Conservation (phyloP, 495 filamentous ascomycete genomes). For the Penicillium roqueforti region DNA sequence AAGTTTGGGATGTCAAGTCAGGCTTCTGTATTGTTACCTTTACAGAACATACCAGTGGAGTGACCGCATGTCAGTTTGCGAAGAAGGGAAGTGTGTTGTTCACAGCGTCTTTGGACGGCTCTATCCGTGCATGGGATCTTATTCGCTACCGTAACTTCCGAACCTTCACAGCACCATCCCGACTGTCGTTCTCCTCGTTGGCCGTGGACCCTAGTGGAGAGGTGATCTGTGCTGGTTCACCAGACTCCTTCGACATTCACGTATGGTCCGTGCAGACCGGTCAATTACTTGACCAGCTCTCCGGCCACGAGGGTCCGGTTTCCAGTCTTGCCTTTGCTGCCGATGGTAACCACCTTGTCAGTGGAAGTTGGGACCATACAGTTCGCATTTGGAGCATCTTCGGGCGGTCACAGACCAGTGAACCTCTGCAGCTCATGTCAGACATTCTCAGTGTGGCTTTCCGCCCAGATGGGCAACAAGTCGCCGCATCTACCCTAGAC, state of each 20-base stretch:
- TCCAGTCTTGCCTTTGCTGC: constrained; percentile 83
- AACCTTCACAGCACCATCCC: constrained; percentile 89
- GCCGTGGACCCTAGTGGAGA: constrained; percentile 97
- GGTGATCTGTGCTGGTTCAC: constrained; percentile 88
- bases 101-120: constrained; percentile 89
- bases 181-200: constrained; percentile 86
- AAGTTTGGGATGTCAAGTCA: constrained; percentile 94
- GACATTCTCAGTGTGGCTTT: constrained; percentile 86
- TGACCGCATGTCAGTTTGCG: constrained; percentile 93
- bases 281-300: constrained; percentile 83
- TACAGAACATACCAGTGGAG: constrained; percentile 90
- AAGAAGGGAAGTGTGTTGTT: constrained; percentile 93
- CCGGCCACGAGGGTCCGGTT: constrained; percentile 92
- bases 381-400: constrained; percentile 96
- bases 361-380: constrained; percentile 93
- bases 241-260: constrained; percentile 95
- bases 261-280: constrained; percentile 98
- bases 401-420: constrained; percentile 85
- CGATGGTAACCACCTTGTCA: constrained; percentile 74
- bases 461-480: constrained; percentile 82
- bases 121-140: constrained; percentile 91
- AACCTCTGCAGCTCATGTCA: constrained; percentile 83
- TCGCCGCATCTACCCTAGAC: constrained; percentile 89
- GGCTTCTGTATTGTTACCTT: constrained; percentile 98
- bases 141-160: constrained; percentile 95